Evolutionary conservation across 169 alveolate genomes (phyloP), one percentile per base, ranked within the genome.

Genomic region (Theileria parva): DNA sequence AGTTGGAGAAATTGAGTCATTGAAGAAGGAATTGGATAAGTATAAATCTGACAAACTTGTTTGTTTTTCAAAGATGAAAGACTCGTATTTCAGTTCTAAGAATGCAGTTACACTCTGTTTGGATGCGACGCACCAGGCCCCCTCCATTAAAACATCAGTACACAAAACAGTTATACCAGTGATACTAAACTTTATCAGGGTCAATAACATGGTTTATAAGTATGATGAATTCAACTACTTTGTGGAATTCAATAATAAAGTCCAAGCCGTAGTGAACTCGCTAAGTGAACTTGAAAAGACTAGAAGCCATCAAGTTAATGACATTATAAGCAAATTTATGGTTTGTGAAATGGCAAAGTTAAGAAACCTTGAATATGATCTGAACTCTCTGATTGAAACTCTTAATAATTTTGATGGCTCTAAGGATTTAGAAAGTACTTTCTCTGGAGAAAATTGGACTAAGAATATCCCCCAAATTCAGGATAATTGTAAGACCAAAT

Each of bases 51-150:
- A 75, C 25, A 6, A 85, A 25, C 15, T 68, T 21, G n/a, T 61
- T 21, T 34, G 57, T 32, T 65, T 64, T 1, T 66, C 75, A 32
- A 37, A 17, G 7, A 70, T 83, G 61, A 81, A 83, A 65, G 80
- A 83, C 25, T 11, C 65, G 51, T 83, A 75, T 55, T 64, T 83
- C 13, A 81, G 74, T 39, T n/a, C 78, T 13, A 83, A 83, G 77
- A 11, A 55, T 2, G 83, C 87, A 8, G 80, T 83, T 12, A 28
- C 66, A 44, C 39, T 69, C 67, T 83, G 86, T 53, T 65, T 81
- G 34, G 81, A 83, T 68, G 79, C 89, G 0, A 63, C 71, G 5
- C 85, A 83, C 77, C 85, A 83, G 51, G 85, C 85, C 23, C 89
- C 89, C 17, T 77, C 80, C 28, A 72, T 83, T 8, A 83, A 83